Percentiles rank a stretch among this genome's conserved stretches.
Conservation (phyloP, 257 asterid genomes). For the Cynanchum wilfordii region DNA sequence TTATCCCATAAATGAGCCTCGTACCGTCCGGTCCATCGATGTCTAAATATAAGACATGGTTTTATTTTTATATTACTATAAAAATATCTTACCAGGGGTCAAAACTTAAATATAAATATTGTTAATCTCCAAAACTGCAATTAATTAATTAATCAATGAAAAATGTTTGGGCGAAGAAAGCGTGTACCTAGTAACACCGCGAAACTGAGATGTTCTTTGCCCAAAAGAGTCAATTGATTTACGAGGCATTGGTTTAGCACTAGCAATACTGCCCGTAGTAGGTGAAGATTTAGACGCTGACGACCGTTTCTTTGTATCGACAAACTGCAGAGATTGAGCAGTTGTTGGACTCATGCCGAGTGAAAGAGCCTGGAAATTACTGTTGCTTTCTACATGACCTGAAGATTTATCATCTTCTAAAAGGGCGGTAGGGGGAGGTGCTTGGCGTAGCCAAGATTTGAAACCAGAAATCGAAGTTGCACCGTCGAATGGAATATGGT, state of each 20-base stretch:
- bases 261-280: slow-evolving; percentile 20
- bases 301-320: slow-evolving; percentile 46
- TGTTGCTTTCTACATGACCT: slow-evolving; percentile 18
- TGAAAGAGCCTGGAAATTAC: slow-evolving; percentile 45
- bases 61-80: too few species aligned
- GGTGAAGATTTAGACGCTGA: slow-evolving; percentile 14
- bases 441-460: slow-evolving; percentile 48
- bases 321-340: slow-evolving; percentile 24
- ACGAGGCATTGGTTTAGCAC: slow-evolving; percentile 33
- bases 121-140: not conserved
- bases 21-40: slow-evolving; percentile 34
- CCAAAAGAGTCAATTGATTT: slow-evolving; percentile 79
- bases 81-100: not conserved
- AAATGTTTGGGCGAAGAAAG: too few species aligned
- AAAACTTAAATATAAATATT: not conserved
- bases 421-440: slow-evolving; percentile 3
- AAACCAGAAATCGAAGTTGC: slow-evolving; percentile 39
- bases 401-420: slow-evolving; percentile 26
- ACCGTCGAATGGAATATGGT: slow-evolving; percentile 30
- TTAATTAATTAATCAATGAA: not conserved
- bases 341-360: slow-evolving; percentile 34
- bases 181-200: slow-evolving; percentile 75
- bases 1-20: slow-evolving; percentile 36
- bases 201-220: slow-evolving; percentile 78
- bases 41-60: slow-evolving; percentile 7